Conservation (phyloP, 345 rosid species). For the Schrenkiella parvula region DNA sequence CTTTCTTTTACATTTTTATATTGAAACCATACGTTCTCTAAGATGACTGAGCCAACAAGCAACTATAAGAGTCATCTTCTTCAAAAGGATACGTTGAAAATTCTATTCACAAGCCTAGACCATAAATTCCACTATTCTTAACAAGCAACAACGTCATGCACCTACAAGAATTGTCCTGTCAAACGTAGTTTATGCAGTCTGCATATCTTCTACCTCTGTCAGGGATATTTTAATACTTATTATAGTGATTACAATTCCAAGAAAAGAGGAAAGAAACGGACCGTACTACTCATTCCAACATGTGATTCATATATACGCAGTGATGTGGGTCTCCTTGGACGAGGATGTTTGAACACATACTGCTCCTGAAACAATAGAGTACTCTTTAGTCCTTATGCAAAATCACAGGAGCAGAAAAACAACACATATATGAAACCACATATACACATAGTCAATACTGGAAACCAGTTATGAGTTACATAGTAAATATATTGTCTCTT, state of each 20-base stretch:
- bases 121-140: slow-evolving; percentile 4
- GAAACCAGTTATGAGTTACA: background rate
- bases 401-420: slow-evolving; percentile 1
- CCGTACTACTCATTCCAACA: slow-evolving; percentile 98
- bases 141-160: background rate
- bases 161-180: background rate
- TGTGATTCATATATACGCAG: slow-evolving; percentile 93
- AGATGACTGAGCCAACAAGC: slow-evolving; percentile 4
- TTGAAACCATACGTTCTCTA: background rate
- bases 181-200: slow-evolving; percentile 3
- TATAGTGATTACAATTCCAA: background rate
- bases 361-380: slow-evolving; percentile 53
- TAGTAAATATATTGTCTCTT: background rate
- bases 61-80: background rate
- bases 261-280: slow-evolving; percentile 38
- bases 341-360: slow-evolving; percentile 77
- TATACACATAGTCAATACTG: slow-evolving; percentile 3
- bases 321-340: slow-evolving; percentile 79
- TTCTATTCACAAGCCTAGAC: background rate
- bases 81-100: background rate
- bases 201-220: slow-evolving; percentile 6
- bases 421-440: slow-evolving; percentile 4
- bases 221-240: slow-evolving; percentile 5
- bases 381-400: slow-evolving; percentile 16
- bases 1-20: background rate